Evolutionary conservation across 495 filamentous ascomycete genomes (phyloP).

Genomic region (Arthonia radiata): DNA sequence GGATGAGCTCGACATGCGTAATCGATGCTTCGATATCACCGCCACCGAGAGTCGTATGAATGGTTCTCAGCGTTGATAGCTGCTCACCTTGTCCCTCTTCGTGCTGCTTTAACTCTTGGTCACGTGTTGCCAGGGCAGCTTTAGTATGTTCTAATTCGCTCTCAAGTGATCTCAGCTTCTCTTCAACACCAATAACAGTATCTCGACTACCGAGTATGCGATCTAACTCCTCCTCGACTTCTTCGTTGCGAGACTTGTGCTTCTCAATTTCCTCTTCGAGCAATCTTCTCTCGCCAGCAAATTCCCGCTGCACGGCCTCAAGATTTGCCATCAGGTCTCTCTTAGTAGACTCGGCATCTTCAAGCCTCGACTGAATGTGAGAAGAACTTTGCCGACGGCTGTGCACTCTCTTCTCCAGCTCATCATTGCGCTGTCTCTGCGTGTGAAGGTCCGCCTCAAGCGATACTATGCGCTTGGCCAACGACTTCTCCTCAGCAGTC

Average conservation of each 20-base stretch:
- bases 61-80: conserved; percentile 29
- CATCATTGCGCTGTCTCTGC: conserved; percentile 26
- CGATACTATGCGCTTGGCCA: conserved; percentile 43
- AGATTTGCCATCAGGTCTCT: conserved; percentile 86
- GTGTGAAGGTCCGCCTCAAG: conserved; percentile 55
- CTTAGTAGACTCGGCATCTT: conserved; percentile 76
- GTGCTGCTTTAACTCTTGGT: conserved; percentile 13
- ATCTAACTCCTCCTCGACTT: conserved; percentile 75
- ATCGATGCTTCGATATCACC: no score
- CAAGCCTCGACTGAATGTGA: conserved; percentile 40
- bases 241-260: conserved; percentile 52
- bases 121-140: background rate
- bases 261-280: conserved; percentile 56
- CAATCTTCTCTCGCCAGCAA: conserved; percentile 55
- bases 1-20: conserved; percentile 25
- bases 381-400: conserved; percentile 31
- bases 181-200: conserved; percentile 43
- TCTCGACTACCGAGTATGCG: conserved; percentile 58
- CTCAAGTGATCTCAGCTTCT: conserved; percentile 41
- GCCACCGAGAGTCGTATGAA: no score
- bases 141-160: conserved; percentile 24
- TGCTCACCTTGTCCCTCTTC: conserved; percentile 27
- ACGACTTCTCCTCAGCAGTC: conserved; percentile 34
- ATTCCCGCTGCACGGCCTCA: conserved; percentile 72
- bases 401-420: conserved; percentile 33